Percentiles rank a stretch among this genome's conserved stretches.
These are phyloP conservation scores for Boletus barrowsii DNA, from an alignment of 768 basidiomycete species.

Conservation along the genomic window DNA sequence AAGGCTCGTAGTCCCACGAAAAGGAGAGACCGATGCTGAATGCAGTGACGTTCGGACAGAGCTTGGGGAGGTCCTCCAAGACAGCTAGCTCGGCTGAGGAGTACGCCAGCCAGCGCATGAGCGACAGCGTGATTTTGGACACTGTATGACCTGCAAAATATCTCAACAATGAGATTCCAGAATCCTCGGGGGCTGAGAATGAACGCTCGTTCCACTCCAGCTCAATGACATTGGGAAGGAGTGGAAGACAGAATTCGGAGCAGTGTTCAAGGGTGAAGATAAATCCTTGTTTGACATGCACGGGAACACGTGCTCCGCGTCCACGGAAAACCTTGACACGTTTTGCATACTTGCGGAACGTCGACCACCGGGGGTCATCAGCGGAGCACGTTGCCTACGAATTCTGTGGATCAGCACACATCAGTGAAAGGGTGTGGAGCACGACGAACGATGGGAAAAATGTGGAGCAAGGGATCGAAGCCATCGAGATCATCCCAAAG, in stretches of 20 bases:
- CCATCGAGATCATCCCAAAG: conserved; percentile 13
- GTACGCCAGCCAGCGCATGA: conserved; percentile 11
- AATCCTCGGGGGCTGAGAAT: not conserved
- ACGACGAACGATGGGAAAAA: conserved; percentile 6
- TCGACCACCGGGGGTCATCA: conserved; percentile 16
- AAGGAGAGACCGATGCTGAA: conserved; percentile 9
- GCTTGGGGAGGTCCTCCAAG: conserved; percentile 11
- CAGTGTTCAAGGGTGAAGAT: conserved; percentile 8
- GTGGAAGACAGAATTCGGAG: conserved; percentile 12
- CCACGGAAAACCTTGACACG: conserved; percentile 17
- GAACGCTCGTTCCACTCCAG: conserved; percentile 16
- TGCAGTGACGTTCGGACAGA: conserved; percentile 22
- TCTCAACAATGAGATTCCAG: conserved; percentile 12
- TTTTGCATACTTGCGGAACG: conserved; percentile 21
- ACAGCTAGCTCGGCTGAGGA: conserved; percentile 10
- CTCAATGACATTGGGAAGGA: conserved; percentile 20
- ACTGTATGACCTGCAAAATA: conserved; percentile 12
- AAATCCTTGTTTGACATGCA: not conserved
- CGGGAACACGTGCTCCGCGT: not conserved
- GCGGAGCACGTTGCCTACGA: not conserved
- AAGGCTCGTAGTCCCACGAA: conserved; percentile 10
- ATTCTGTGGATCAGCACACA: not conserved
- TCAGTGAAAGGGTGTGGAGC: not conserved
- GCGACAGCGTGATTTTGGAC: conserved; percentile 10
- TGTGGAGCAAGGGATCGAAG: conserved; percentile 8